A percentile compares a stretch with the other conserved stretches of the same genome.
Evolutionary conservation across 164 flowering plant species (phyloP).

Genomic region (Pachysandra terminalis): DNA sequence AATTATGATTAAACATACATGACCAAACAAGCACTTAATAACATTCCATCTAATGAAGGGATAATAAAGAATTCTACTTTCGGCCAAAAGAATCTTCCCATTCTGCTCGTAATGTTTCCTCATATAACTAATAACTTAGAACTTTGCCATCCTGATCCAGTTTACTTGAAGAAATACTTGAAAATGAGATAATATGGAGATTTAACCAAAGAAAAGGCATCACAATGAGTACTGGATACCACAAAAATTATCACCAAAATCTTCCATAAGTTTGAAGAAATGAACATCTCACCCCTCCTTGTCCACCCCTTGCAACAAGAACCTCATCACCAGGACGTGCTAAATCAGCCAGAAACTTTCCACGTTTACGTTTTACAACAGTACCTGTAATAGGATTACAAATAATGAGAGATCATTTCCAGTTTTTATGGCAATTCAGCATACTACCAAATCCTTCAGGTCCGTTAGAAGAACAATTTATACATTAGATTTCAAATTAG

Average conservation of each 20-base stretch:
- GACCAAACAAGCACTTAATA: neutral
- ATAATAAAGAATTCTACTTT: neutral
- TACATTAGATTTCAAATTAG: neutral
- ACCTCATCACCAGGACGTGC: conserved; percentile 82
- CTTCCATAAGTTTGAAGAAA: neutral
- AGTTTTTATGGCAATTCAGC: neutral
- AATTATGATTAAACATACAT: neutral
- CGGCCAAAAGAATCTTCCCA: neutral
- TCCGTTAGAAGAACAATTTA: neutral
- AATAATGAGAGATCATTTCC: neutral
- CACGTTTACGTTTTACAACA: conserved; percentile 82
- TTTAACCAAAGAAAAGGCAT: neutral
- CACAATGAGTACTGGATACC: conserved; percentile 1
- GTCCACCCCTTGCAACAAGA: conserved; percentile 95
- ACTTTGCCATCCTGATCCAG: neutral
- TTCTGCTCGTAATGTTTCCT: too few species aligned
- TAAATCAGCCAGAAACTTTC: conserved; percentile 82
- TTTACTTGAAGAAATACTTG: too few species aligned
- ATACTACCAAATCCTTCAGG: neutral
- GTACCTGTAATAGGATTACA: conserved; percentile 54
- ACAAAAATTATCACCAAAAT: neutral
- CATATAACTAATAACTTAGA: neutral
- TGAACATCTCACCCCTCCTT: conserved; percentile 75
- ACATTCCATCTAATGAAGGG: neutral
- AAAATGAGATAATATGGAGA: too few species aligned